Evolutionary conservation across 2,329 filamentous ascomycete species (phyloP), one percentile per base, ranked within the genome.

Genomic region (Calycina marina): DNA sequence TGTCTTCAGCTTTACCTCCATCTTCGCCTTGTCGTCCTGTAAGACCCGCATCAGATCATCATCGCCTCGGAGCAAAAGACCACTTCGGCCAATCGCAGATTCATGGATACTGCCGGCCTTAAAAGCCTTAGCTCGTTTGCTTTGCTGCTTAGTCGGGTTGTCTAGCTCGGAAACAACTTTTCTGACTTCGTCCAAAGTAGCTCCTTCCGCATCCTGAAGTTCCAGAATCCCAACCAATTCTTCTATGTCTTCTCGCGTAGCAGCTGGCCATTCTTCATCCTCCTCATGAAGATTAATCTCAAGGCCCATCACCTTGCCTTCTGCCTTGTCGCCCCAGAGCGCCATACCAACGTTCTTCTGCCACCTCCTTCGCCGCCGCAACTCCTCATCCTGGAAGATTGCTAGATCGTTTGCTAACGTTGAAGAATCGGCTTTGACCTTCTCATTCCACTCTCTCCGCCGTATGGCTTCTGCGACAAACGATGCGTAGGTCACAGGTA

Each of bases 101-200:
- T 96, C 90, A 47, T 94, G 85, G 22, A 96, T 70, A 50, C 90
- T 96, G 11, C 90, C 90, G 50, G 92, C 90, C 52, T 94, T 94
- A 62, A 98, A 96, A 4, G 84, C 85, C 53, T 88, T 93, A 5
- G 90, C 72, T 36, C 84, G 73, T 55, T 84, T 86, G 39, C 77
- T 72, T 51, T 93, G 86, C 52, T 90, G 83, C 46, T 79, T 84
- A 0, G 83, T 90, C 3, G 88, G 85, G 35, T 69, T 72, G 51
- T 77, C 77, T 10, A 96, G 64, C 33, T 93, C 85, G 39, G 76
- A 74, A 38, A 92, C 68, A 12, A 85, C 69, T 48, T 84, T 81
- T 3, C 65, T 61, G 18, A 96, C 65, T 31, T 93, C 82, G 8
- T 75, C 66, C 1, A 83, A 61, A 37, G 86, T 62, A 2, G 63